Base-by-base conservation (phyloP, 1,284 basidiomycete species). In the Bondarzewia mesenterica region DNA sequence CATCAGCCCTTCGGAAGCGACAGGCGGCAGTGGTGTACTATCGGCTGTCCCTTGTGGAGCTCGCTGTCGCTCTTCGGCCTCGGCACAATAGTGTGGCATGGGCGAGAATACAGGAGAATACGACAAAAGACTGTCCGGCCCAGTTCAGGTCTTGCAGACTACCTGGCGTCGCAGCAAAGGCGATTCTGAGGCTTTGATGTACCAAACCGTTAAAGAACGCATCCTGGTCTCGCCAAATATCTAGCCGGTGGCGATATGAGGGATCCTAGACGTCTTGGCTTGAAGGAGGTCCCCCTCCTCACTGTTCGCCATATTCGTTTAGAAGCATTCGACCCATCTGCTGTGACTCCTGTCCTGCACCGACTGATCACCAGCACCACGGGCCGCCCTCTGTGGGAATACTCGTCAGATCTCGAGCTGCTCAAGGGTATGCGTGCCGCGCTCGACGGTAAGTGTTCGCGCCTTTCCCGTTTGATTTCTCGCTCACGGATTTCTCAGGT, bases 31-130 rank as follows among this genome's bases (percentile, higher is more conserved):
- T 52, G 48, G 42, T 48, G 43, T 26, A 53, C 52, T 4, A 45
- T 51, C n/a, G 50, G 46, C 15, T 18, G 29, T 1, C 56, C 52
- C 14, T 37, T 56, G 7, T 57, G 52, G 56, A 43, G 29, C 15
- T 54, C 57, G 4, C 10, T 57, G 7, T 57, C 56, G 3, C 46
- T 58, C 8, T 29, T 56, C 23, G 57, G 57, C 3, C 51, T 51
- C 12, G 57, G 52, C 1, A 57, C 54, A 2, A 2, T 35, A 5
- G 48, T 56, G 2, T 58, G 52, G 51, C 35, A 27, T 5, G 56
- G 56, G 1, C 22, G 41, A 2, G 48, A 46, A 41, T 16, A 42
- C 16, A 35, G 35, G n/a, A n/a, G n/a, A n/a, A n/a, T n/a, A n/a
- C 3, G 18, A 15, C 7, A 32, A 32, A 10, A 32, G 29, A 32